These are phyloP conservation scores for Fusarium fracticaudum DNA, from an alignment of 2,329 filamentous ascomycete genomes.

Conservation along the genomic window DNA sequence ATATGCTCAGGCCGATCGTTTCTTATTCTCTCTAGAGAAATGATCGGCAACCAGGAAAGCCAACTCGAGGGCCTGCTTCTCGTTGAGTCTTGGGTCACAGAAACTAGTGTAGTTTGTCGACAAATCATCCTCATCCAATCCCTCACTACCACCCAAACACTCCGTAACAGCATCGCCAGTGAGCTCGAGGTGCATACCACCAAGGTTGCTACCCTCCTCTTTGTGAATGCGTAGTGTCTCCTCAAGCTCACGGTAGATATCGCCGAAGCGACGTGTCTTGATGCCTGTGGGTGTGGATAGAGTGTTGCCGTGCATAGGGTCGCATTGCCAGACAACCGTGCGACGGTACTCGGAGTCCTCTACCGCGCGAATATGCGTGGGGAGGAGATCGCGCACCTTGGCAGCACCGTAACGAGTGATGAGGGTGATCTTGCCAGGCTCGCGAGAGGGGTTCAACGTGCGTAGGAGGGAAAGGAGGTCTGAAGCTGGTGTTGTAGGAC, in stretches of 20 bases:
- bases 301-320: conserved; percentile 95
- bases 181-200: conserved; percentile 93
- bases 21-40: conserved; percentile 57
- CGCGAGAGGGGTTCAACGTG: conserved; percentile 82
- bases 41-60: conserved; percentile 93
- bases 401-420: conserved; percentile 93
- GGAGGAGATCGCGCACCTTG: conserved; percentile 79
- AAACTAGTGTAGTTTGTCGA: conserved; percentile 93
- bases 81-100: conserved; percentile 94
- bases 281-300: conserved; percentile 76
- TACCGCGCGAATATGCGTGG: conserved; percentile 87
- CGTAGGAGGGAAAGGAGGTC: conserved; percentile 85
- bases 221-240: conserved; percentile 87
- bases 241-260: conserved; percentile 88
- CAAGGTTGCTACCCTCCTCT: conserved; percentile 84
- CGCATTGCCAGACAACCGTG: conserved; percentile 93
- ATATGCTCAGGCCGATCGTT: not conserved
- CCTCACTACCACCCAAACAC: conserved; percentile 90
- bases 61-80: conserved; percentile 96
- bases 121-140: conserved; percentile 86
- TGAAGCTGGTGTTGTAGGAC: conserved; percentile 79
- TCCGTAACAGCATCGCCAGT: conserved; percentile 97
- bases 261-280: conserved; percentile 91
- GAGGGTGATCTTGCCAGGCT: conserved; percentile 92
- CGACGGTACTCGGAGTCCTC: conserved; percentile 75